These are phyloP conservation scores for Xerocomellus amylosporus DNA, from an alignment of 768 basidiomycete genomes.

Conservation along the genomic window DNA sequence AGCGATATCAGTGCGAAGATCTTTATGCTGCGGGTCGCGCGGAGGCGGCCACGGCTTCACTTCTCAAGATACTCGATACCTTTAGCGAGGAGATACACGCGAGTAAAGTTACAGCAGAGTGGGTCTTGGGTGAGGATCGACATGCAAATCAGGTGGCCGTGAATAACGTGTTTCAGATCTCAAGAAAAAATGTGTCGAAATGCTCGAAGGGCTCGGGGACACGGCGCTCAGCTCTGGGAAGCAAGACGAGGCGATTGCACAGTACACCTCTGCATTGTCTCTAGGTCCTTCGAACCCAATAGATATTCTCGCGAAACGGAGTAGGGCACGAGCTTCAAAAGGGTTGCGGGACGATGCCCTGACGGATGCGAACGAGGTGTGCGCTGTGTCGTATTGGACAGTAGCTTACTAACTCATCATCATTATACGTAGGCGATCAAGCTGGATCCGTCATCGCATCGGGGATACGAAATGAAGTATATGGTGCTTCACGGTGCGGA, in stretches of 20 bases:
- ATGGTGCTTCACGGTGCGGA: not conserved
- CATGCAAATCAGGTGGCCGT: no score
- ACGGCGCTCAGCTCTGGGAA: not conserved
- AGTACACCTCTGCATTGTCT: conserved; percentile 4
- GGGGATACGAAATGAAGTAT: not conserved
- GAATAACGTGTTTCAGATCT: not conserved
- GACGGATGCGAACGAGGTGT: no score
- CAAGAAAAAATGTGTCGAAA: not conserved
- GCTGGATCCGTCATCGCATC: not conserved
- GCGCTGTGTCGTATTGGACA: no score
- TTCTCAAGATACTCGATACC: not conserved
- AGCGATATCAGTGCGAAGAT: no score
- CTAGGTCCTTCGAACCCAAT: not conserved
- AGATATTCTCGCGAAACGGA: no score
- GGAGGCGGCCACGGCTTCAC: not conserved
- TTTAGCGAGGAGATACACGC: not conserved
- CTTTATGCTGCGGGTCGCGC: no score
- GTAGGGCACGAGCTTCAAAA: no score
- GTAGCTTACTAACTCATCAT: no score
- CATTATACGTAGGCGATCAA: not conserved
- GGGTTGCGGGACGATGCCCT: no score
- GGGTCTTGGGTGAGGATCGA: no score
- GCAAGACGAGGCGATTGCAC: not conserved
- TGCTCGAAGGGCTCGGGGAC: not conserved
- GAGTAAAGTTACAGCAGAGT: not conserved